Conservation (phyloP, 1,284 basidiomycete species). For the Heterobasidion parviporum region DNA sequence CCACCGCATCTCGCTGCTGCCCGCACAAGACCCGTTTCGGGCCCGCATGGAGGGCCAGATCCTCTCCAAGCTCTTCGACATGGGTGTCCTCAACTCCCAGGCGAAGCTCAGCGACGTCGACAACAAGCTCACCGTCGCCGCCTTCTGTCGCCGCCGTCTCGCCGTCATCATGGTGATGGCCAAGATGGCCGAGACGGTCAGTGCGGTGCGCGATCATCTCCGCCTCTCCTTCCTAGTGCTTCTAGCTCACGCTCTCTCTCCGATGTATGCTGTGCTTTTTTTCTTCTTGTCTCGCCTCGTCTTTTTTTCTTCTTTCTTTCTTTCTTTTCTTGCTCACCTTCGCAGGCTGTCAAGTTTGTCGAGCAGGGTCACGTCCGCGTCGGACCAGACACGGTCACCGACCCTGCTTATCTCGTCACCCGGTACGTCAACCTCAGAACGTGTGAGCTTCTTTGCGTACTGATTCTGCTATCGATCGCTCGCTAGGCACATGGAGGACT, state of each 20-base stretch:
- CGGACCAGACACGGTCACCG: conserved; percentile 92
- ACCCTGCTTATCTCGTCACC: conserved; percentile 95
- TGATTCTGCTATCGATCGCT: conserved; percentile 6
- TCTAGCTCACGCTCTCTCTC: neutral
- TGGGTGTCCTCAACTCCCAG: conserved; percentile 79
- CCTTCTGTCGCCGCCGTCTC: conserved; percentile 86
- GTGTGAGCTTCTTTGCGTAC: neutral
- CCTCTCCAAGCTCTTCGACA: conserved; percentile 94
- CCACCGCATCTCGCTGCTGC: conserved; percentile 83
- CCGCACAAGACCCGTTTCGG: conserved; percentile 87
- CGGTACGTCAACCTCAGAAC: conserved; percentile 35
- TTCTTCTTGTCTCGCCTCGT: neutral
- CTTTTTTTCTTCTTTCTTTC: conserved; percentile 3
- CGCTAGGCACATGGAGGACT: conserved; percentile 92
- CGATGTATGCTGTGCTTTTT: neutral
- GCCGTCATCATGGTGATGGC: conserved; percentile 90
- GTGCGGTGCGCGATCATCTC: conserved; percentile 58
- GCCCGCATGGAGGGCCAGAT: conserved; percentile 80
- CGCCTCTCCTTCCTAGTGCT: conserved; percentile 3
- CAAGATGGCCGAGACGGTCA: conserved; percentile 96
- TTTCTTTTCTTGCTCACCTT: neutral
- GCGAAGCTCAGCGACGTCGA: conserved; percentile 90
- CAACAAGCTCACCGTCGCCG: conserved; percentile 91
- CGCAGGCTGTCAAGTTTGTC: conserved; percentile 89
- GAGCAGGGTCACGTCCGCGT: conserved; percentile 98